A percentile compares a stretch with the other conserved stretches of the same genome.
phyloP scores from a whole-genome alignment of 2,329 filamentous ascomycete genomes.

The Dryadomyces quercus-mongolicae region DNA sequence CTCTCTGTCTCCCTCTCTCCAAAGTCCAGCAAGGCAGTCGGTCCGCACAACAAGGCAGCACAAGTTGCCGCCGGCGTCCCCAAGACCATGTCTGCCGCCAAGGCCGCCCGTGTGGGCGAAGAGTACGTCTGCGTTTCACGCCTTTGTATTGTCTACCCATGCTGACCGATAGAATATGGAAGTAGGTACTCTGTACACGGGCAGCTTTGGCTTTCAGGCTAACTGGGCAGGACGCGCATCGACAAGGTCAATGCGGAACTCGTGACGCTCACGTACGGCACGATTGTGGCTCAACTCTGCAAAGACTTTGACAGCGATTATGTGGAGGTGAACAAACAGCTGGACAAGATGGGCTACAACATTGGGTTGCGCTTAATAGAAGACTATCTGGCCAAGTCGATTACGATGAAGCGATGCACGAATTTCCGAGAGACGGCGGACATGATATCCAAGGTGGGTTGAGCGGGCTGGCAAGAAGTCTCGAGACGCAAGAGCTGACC shows the following conservation, averaged over 20 bases:
- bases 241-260: conserved; percentile 98
- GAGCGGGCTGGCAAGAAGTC: too few species aligned
- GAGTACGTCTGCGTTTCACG: conserved; percentile 31
- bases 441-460: conserved; percentile 72
- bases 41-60: not conserved
- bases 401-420: conserved; percentile 73
- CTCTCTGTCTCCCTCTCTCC: not conserved
- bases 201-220: too few species aligned
- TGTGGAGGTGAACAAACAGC: conserved; percentile 87
- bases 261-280: conserved; percentile 94
- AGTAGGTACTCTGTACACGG: conserved; percentile 46
- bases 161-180: conserved; percentile 61
- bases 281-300: conserved; percentile 91
- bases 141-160: conserved; percentile 17
- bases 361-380: conserved; percentile 93
- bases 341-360: conserved; percentile 99
- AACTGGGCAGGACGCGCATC: conserved; percentile 60
- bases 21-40: too few species aligned
- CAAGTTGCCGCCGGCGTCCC: not conserved
- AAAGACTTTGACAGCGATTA: conserved; percentile 95
- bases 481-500: not conserved
- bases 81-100: conserved; percentile 42
- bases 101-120: conserved; percentile 49
- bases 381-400: conserved; percentile 93
- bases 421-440: conserved; percentile 96